Evolutionary conservation across 1,284 basidiomycete genomes (phyloP).

Genomic region (Flammula alnicola): DNA sequence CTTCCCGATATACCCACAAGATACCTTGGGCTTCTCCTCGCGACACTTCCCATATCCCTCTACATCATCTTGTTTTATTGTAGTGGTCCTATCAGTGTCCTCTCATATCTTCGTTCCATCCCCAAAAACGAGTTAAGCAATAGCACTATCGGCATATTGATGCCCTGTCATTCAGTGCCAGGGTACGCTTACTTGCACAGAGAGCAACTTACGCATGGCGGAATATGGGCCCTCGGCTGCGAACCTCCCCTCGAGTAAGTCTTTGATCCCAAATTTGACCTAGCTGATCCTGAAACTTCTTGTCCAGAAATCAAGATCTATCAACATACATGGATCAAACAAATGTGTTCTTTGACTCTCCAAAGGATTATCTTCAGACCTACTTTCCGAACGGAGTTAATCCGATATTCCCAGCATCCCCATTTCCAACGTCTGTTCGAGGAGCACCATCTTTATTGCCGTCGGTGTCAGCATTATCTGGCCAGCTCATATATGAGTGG

Average conservation of each 20-base stretch:
- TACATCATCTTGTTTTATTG: conserved; percentile 80
- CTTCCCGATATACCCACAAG: conserved; percentile 35
- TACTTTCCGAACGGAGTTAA: conserved; percentile 73
- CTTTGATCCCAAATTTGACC: conserved; percentile 5
- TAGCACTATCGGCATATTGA: conserved; percentile 79
- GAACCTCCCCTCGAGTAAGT: conserved; percentile 85
- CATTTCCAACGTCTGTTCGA: conserved; percentile 53
- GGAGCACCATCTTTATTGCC: conserved; percentile 15
- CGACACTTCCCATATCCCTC: conserved; percentile 61
- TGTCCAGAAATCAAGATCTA: conserved; percentile 52
- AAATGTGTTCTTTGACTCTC: conserved; percentile 81
- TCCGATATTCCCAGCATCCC: conserved; percentile 66
- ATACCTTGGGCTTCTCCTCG: conserved; percentile 50
- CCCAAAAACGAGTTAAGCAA: conserved; percentile 47
- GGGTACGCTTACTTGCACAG: conserved; percentile 91
- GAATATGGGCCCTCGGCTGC: conserved; percentile 86
- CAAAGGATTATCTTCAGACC: conserved; percentile 64
- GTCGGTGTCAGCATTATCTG: conserved; percentile 9
- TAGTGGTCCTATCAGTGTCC: conserved; percentile 76
- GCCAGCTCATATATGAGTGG: conserved; percentile 46
- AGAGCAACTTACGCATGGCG: conserved; percentile 54
- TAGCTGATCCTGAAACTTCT: neutral
- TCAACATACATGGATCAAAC: conserved; percentile 81
- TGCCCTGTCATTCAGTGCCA: conserved; percentile 99
- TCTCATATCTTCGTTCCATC: conserved; percentile 63